A percentile compares a stretch with the other conserved stretches of the same genome.
Evolutionary conservation across 2,329 filamentous ascomycete species (phyloP).

Genomic region (Whalleya microplaca): DNA sequence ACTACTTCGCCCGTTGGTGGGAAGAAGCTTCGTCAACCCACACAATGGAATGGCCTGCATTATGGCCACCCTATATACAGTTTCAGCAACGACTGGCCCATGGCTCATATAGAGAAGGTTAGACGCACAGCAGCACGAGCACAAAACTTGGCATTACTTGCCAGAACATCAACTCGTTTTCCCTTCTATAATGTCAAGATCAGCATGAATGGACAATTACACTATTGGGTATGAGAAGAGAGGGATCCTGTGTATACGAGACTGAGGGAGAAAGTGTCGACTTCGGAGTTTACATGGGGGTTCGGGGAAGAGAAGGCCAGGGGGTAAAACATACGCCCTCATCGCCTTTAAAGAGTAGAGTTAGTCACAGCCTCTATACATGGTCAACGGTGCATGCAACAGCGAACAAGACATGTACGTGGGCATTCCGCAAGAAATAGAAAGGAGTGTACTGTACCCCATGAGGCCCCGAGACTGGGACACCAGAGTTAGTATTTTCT

Average conservation of each 20-base stretch:
- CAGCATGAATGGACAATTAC: background rate
- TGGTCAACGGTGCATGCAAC: background rate
- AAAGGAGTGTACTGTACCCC: background rate
- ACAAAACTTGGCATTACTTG: conserved; percentile 7
- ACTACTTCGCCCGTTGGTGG: background rate
- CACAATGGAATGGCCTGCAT: conserved; percentile 17
- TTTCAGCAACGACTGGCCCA: background rate
- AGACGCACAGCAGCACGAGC: conserved; percentile 11
- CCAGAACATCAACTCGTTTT: conserved; percentile 12
- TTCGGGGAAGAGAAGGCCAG: background rate
- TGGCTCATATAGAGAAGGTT: background rate
- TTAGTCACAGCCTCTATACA: background rate
- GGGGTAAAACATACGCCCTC: background rate
- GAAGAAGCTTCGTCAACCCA: background rate
- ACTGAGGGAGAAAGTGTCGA: background rate
- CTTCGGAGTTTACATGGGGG: background rate
- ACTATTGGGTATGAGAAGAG: background rate
- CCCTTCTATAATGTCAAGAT: conserved; percentile 1
- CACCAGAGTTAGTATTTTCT: no score
- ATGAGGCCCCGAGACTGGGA: background rate
- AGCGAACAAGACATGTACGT: background rate
- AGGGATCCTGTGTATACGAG: background rate
- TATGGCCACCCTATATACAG: conserved; percentile 8
- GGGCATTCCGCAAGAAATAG: background rate
- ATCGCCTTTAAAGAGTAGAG: background rate